Evolutionary conservation across 768 basidiomycete species (phyloP), one percentile per base, ranked within the genome.

Genomic region (Harrya chromipes): DNA sequence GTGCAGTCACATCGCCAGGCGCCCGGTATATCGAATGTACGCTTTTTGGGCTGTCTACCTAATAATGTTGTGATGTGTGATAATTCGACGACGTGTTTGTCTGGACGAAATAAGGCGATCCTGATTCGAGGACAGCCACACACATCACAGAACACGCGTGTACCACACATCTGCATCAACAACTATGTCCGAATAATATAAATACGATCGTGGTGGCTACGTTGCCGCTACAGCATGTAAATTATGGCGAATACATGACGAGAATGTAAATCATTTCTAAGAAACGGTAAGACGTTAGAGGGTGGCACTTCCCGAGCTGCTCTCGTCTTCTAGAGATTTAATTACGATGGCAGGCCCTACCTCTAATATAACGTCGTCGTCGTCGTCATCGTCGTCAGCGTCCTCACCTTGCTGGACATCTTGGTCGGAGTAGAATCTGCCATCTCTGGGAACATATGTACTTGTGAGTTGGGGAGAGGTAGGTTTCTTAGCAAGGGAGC

Each of bases 281-380:
- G 54, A 37, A 33, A 17, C 14, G 49, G 29, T 55, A 54, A 48
- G 36, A 41, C 52, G 46, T 57, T 43, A 63, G 46, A 35, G 53
- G 37, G 51, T 1, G 10, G 40, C 38, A 52, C 62, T 66, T 58
- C 64, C 62, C 12, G 57, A 65, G 55, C 55, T 52, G 49, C 47
- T 42, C 43, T 46, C 58, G 21, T 62, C 66, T 21, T 58, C 46
- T 33, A 56, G 33, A 36, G 55, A 56, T 59, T 78, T 78, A 24
- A 75, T 63, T n/a, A 75, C 62, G 35, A 79, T 65, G n/a, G 79
- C 76, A 4, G 87, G 86, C 1, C 87, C 87, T 17, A 84, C 78
- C 69, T 88, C 87, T 58, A 90, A 69, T 59, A 90, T 85, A 20
- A 90, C 67, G 56, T 90, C 87, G 56, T 88, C 85, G 24, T 77